Base-by-base conservation (phyloP, 148 eudicot species). In the Selenicereus undatus region DNA sequence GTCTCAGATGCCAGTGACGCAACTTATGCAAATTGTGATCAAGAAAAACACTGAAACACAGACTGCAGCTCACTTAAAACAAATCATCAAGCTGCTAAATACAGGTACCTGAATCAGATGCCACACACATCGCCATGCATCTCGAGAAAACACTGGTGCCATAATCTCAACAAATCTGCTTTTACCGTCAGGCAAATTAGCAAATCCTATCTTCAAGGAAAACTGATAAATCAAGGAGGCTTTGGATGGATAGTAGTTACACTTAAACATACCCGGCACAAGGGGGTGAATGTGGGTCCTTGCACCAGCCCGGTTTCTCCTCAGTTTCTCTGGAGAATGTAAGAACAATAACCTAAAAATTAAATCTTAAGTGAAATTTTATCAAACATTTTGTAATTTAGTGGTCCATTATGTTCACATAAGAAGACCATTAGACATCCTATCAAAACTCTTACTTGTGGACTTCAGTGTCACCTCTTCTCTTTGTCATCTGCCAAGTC, bases 61-160 rank as follows among this genome's bases (percentile, higher is more conserved):
- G 48, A 27, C 2, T 14, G 21, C n/a, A 30, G 22, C 8, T 62
- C 6, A 26, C 26, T 16, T 21, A 8, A 29, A 76, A 30, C 60
- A 24, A 39, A 35, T n/a, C 0, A 30, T 36, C 8, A 56, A 22
- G 45, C 14, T 78, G 11, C 62, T 32, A 70, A 30, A 51, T 27
- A 27, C 54, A 11, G 21, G 74, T 85, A 91, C 98, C 94, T 93
- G 98, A 78, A 93, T 91, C 94, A 93, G 71, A 85, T 95, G 90
- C 98, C 98, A 95, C 24, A 90, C 94, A 73, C 98, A 95, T 51
- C 93, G 94, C 98, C 98, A 95, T 32, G 97, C 97, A 60, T 88
- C 86, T 73, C 94, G 85, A 79, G 97, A 93, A 85, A 95, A 95
- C 75, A 93, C 98, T 22, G 98, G 98, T 84, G 98, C 98, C 98